Base-by-base conservation (phyloP, 805 yeast genomes). In the Suhomyces prunicola region DNA sequence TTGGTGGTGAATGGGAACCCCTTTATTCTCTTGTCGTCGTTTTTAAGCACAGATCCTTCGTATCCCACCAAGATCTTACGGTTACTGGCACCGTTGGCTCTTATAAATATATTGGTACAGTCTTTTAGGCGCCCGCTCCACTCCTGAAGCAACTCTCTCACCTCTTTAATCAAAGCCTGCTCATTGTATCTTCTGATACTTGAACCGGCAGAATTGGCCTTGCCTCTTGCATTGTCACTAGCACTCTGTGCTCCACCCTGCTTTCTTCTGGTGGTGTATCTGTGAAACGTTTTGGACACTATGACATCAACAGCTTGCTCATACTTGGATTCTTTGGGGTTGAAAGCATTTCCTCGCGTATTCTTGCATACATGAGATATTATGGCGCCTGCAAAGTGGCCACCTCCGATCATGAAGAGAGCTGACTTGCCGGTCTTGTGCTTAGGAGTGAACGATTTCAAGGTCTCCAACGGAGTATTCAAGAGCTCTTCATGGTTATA, bases 211-310 rank as follows among this genome's bases (percentile, higher is more conserved):
- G 97, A 90, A 57, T 90, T 90, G 6, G 98, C 98, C 66, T 92
- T 93, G 4, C 99, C 98, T 59, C 87, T 83, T 0, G 96, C 88
- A 63, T 87, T 90, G 69, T 94, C 99, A 69, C 83, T 87, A 1
- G 97, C 92, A 58, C 92, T 83, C 67, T 94, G 99, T 0, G 97
- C 82, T 1, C 99, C 99, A 76, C 99, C 99, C 69, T 94, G 99
- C 65, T 94, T 94, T 58, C 97, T 81, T 74, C 99, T 84, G 1
- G 97, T 91, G 2, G 99, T 94, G 64, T 94, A 94, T 59, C 98
- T 78, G 67, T 93, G 99, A 68, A 89, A 90, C 0, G 97, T 88
- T 63, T 91, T 93, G 54, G 90, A 90, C 15, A 76, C 86, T 2
- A 91, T 50, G 7, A 92, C 68, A 48, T 77, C 80, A 17, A 86